These are phyloP conservation scores for Ceratobasidium papillatum DNA, from an alignment of 1,284 basidiomycete species.

Conservation along the genomic window DNA sequence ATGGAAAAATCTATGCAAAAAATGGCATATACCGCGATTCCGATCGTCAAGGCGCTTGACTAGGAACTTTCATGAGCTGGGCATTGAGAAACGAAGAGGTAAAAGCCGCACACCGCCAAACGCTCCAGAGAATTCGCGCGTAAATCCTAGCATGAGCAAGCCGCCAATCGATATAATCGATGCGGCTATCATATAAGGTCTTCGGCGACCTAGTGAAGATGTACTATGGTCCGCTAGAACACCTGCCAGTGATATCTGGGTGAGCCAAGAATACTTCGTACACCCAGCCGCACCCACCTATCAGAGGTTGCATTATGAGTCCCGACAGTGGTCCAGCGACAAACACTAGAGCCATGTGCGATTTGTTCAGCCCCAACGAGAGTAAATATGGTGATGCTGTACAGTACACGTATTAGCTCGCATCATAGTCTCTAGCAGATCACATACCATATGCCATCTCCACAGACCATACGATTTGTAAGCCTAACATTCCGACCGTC, in stretches of 20 bases:
- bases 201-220: conserved; percentile 82
- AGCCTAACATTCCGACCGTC: conserved; percentile 80
- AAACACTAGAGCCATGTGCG: conserved; percentile 89
- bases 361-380: conserved; percentile 88
- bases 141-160: conserved; percentile 88
- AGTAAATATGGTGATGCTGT: conserved; percentile 90
- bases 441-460: conserved; percentile 87
- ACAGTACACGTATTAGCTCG: neutral
- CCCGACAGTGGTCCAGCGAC: conserved; percentile 93
- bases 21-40: conserved; percentile 84
- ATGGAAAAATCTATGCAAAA: conserved; percentile 93
- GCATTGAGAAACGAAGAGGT: neutral
- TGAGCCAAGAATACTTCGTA: conserved; percentile 2
- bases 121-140: conserved; percentile 72
- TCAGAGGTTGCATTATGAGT: conserved; percentile 89
- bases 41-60: conserved; percentile 73
- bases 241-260: conserved; percentile 53
- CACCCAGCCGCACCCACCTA: conserved; percentile 59
- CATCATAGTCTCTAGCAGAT: conserved; percentile 31
- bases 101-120: conserved; percentile 55
- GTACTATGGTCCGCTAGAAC: conserved; percentile 88
- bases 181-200: conserved; percentile 85
- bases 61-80: conserved; percentile 48
- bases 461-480: conserved; percentile 89
- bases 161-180: conserved; percentile 72